A percentile compares a stretch with the other conserved stretches of the same genome.
These are phyloP conservation scores for Elsinoe arachidis DNA, from an alignment of 2,329 filamentous ascomycete genomes.

Conservation along the genomic window DNA sequence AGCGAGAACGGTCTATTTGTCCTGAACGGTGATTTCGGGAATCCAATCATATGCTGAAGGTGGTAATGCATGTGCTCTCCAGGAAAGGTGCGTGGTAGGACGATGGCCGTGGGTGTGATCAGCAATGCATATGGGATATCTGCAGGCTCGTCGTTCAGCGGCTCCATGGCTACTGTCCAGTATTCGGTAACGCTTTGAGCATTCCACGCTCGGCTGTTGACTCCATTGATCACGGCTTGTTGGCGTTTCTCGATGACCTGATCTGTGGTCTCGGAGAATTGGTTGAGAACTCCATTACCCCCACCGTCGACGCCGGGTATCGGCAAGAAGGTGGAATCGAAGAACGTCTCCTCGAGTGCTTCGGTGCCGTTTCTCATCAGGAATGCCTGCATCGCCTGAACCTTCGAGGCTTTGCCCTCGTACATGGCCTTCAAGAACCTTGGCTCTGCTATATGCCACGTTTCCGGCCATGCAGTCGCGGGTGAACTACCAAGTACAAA, in stretches of 20 bases:
- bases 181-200: conserved; percentile 19
- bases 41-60: neutral
- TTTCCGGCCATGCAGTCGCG: conserved; percentile 19
- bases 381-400: conserved; percentile 13
- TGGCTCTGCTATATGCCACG: conserved; percentile 18
- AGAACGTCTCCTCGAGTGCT: conserved; percentile 14
- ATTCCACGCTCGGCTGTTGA: conserved; percentile 17
- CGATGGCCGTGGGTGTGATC: conserved; percentile 15
- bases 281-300: conserved; percentile 19
- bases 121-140: conserved; percentile 24
- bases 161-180: conserved; percentile 20
- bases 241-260: conserved; percentile 20
- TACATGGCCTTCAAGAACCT: conserved; percentile 20
- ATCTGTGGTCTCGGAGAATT: conserved; percentile 22
- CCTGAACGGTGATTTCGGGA: neutral
- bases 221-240: conserved; percentile 16
- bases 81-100: neutral
- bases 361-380: conserved; percentile 14
- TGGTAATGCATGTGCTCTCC: neutral
- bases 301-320: conserved; percentile 18
- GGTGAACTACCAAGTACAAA: conserved; percentile 18
- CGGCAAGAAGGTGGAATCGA: conserved; percentile 15
- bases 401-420: conserved; percentile 15
- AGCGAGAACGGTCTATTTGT: neutral
- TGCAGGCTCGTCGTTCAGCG: conserved; percentile 16